phyloP scores from a whole-genome alignment of 805 yeast genomes.

The Wickerhamomyces bisporus region DNA sequence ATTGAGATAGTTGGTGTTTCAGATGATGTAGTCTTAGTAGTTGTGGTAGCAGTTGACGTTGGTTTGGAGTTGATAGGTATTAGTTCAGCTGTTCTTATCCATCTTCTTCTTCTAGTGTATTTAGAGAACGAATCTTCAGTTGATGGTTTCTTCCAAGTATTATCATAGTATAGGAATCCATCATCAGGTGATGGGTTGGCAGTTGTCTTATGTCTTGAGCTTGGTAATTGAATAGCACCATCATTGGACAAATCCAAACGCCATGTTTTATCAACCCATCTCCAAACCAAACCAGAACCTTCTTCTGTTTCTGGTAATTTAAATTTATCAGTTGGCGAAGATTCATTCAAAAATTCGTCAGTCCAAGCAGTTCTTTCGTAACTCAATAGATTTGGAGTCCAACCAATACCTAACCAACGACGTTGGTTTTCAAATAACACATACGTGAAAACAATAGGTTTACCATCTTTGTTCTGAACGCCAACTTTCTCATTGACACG shows the following conservation, averaged over 20 bases:
- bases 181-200: conserved; percentile 76
- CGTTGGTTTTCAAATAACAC: conserved; percentile 93
- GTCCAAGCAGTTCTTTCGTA: conserved; percentile 98
- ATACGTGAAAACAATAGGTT: conserved; percentile 77
- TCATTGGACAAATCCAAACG: conserved; percentile 83
- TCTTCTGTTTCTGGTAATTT: conserved; percentile 73
- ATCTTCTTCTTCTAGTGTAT: conserved; percentile 90
- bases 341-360: conserved; percentile 88
- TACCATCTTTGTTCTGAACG: conserved; percentile 29
- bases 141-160: conserved; percentile 89
- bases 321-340: conserved; percentile 70
- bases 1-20: neutral
- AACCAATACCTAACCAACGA: conserved; percentile 96
- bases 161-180: conserved; percentile 85
- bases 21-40: neutral
- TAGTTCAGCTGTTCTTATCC: conserved; percentile 93
- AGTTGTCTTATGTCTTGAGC: conserved; percentile 45
- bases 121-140: conserved; percentile 85
- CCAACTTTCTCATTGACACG: conserved; percentile 32
- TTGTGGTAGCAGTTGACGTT: conserved; percentile 7
- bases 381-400: conserved; percentile 89
- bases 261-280: conserved; percentile 95
- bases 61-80: conserved; percentile 32
- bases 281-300: conserved; percentile 74
- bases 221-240: conserved; percentile 71